Evolutionary conservation across 306 rosid species (phyloP).

Genomic region (Ormosia emarginata): DNA sequence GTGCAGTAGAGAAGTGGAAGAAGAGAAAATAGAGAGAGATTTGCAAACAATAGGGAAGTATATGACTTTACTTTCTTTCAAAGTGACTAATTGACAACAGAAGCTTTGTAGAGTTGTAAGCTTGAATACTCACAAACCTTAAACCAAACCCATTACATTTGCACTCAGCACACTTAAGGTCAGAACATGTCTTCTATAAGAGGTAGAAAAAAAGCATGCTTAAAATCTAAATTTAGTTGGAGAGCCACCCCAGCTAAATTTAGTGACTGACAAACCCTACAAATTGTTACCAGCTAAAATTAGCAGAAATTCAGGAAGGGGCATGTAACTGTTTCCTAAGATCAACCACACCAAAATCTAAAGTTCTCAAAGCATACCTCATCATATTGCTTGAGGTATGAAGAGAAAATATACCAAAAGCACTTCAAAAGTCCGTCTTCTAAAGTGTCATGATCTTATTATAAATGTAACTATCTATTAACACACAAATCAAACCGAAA

Average conservation of each 20-base stretch:
- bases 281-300: constrained; percentile 39
- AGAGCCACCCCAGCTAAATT: constrained; percentile 42
- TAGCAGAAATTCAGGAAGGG: constrained; percentile 23
- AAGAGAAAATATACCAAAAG: constrained; percentile 13
- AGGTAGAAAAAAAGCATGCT: not conserved
- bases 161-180: constrained; percentile 57
- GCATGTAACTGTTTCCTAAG: constrained; percentile 36
- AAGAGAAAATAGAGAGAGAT: constrained; percentile 4
- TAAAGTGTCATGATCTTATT: constrained; percentile 29
- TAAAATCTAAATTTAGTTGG: constrained; percentile 40
- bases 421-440: constrained; percentile 42
- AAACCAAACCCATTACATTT: constrained; percentile 47
- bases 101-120: constrained; percentile 40
- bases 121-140: constrained; percentile 31
- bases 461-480: constrained; percentile 4
- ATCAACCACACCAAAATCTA: constrained; percentile 39
- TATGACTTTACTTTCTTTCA: constrained; percentile 36
- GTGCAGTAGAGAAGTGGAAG: too few species aligned
- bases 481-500: constrained; percentile 61
- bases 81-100: constrained; percentile 35
- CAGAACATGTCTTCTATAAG: constrained; percentile 38
- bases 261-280: constrained; percentile 48
- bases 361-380: constrained; percentile 13
- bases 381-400: constrained; percentile 13
- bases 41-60: constrained; percentile 34